phyloP scores from a whole-genome alignment of 2,329 filamentous ascomycete genomes.

The Botryotinia calthae region DNA sequence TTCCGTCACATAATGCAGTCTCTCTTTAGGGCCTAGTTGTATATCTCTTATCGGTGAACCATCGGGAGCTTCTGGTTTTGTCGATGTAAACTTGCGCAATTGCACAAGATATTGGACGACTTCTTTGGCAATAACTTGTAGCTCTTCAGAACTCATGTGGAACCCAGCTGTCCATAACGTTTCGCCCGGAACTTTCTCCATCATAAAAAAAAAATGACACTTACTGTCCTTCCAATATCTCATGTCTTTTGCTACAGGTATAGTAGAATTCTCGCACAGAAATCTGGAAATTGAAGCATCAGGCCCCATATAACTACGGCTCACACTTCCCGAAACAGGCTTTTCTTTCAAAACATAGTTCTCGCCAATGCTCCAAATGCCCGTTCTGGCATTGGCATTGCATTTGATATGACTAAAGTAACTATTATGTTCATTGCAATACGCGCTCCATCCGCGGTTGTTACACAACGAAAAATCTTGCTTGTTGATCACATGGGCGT shows the following conservation, averaged over 20 bases:
- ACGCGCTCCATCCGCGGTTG: background rate
- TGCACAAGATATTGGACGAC: conserved; percentile 12
- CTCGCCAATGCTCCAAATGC: background rate
- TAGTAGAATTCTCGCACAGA: background rate
- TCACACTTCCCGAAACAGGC: background rate
- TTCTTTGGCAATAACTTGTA: background rate
- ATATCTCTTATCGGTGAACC: background rate
- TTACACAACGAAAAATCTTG: background rate
- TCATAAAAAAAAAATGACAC: background rate
- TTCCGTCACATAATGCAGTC: background rate
- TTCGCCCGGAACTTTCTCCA: background rate
- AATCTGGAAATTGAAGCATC: background rate
- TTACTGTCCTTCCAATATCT: background rate
- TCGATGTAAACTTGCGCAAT: background rate
- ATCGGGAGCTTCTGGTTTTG: background rate
- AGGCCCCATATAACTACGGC: background rate
- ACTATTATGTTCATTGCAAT: fast-evolving
- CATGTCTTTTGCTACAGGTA: background rate
- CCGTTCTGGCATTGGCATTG: background rate
- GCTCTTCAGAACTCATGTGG: fast-evolving
- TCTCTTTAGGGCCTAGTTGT: fast-evolving
- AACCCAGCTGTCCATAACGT: background rate
- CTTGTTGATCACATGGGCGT: background rate
- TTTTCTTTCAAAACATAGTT: background rate
- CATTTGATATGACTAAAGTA: background rate